Conservation (phyloP, 2,329 filamentous ascomycete genomes). For the Cladorrhinum sp. region DNA sequence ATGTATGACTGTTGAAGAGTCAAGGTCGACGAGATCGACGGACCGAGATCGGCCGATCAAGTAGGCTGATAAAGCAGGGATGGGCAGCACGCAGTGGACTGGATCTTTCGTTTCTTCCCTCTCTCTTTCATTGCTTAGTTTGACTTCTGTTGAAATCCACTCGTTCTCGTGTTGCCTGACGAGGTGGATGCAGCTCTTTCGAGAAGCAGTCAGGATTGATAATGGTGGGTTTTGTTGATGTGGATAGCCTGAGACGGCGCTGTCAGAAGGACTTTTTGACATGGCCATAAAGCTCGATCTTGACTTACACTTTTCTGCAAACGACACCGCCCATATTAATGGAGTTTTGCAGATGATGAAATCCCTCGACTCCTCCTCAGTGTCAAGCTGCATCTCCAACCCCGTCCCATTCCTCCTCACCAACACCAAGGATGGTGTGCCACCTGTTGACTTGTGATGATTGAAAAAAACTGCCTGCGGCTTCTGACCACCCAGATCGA, state of each 20-base stretch:
- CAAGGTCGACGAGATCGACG: conserved; percentile 60
- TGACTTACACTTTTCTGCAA: conserved; percentile 45
- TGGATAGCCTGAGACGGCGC: conserved; percentile 18
- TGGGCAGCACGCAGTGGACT: conserved; percentile 55
- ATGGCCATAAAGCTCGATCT: background rate
- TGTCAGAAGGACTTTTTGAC: conserved; percentile 4
- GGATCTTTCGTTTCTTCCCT: conserved; percentile 33
- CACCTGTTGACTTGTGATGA: conserved; percentile 32
- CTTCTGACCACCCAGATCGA: conserved; percentile 57
- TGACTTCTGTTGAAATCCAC: conserved; percentile 52
- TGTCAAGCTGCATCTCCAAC: conserved; percentile 53
- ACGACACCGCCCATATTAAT: conserved; percentile 48
- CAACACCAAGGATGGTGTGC: conserved; percentile 52
- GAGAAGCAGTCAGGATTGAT: conserved; percentile 48
- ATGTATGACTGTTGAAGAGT: conserved; percentile 55
- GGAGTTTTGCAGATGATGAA: conserved; percentile 51
- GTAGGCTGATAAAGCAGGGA: conserved; percentile 58
- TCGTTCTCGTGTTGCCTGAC: conserved; percentile 40
- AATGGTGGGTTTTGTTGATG: conserved; percentile 26
- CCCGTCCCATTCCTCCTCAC: conserved; percentile 64
- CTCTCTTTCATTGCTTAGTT: conserved; percentile 37
- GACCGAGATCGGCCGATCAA: conserved; percentile 56
- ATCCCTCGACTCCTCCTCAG: conserved; percentile 40
- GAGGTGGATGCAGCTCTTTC: conserved; percentile 49
- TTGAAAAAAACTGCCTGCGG: conserved; percentile 65